Evolutionary conservation across 306 rosid species (phyloP).

Genomic region (Begonia peltatifolia): DNA sequence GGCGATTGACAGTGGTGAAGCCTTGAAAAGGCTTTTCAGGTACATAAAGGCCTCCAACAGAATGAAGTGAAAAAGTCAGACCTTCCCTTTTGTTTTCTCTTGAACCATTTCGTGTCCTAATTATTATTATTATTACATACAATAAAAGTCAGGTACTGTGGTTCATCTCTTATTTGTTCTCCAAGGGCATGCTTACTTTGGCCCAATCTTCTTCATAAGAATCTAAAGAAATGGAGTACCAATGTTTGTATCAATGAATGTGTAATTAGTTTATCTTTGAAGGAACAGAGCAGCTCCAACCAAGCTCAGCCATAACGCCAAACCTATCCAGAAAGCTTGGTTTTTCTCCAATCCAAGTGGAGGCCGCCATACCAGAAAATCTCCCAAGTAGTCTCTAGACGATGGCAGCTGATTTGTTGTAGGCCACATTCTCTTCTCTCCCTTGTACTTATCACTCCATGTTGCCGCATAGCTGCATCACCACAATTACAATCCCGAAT

Average conservation of each 20-base stretch:
- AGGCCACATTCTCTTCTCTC: constrained; percentile 28
- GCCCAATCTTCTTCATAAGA: too few relatives aligned
- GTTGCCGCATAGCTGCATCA: constrained; percentile 68
- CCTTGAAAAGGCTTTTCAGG: constrained; percentile 58
- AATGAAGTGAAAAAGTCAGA: constrained; percentile 5
- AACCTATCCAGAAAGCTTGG: constrained; percentile 66
- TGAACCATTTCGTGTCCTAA: too few relatives aligned
- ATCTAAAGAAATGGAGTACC: too few relatives aligned
- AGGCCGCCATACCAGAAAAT: constrained; percentile 84
- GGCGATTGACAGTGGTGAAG: constrained; percentile 85
- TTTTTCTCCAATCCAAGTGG: constrained; percentile 55
- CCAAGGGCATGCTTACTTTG: too few relatives aligned
- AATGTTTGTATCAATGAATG: constrained; percentile 3
- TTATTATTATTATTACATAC: too few relatives aligned
- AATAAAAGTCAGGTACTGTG: too few relatives aligned
- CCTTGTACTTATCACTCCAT: constrained; percentile 80
- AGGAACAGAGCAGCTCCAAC: constrained; percentile 73
- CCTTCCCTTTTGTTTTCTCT: neutral
- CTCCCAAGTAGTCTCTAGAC: constrained; percentile 56
- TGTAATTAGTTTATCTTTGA: constrained; percentile 33
- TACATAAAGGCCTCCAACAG: constrained; percentile 65
- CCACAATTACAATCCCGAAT: too few relatives aligned
- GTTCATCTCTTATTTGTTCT: too few relatives aligned
- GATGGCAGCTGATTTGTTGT: constrained; percentile 65
- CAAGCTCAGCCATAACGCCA: constrained; percentile 79